Evolutionary conservation across 352 stramenopile species (phyloP).

Genomic region (Elongisporangium undulatum): DNA sequence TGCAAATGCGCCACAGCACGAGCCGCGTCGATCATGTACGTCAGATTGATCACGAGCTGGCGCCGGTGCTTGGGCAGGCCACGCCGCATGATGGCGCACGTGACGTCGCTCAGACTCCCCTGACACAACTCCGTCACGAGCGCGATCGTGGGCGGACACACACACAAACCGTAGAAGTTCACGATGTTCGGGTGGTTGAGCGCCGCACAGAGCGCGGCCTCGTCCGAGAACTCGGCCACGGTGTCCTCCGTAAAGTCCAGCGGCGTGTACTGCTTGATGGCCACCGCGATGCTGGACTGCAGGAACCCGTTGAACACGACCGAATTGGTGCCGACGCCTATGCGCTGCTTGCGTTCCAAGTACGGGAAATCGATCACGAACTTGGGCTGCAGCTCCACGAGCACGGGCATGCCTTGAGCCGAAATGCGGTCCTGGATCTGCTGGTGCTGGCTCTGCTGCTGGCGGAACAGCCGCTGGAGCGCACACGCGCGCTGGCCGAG

Average conservation of each 20-base stretch:
- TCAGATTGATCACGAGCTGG: conserved; percentile 43
- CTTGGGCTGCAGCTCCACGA: conserved; percentile 40
- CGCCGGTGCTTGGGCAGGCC: conserved; percentile 20
- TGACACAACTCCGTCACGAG: conserved; percentile 53
- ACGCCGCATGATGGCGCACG: conserved; percentile 8
- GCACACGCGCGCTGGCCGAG: conserved; percentile 29
- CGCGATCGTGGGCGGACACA: conserved; percentile 56
- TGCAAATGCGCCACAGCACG: conserved; percentile 50
- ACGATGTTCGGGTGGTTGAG: conserved; percentile 59
- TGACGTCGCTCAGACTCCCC: conserved; percentile 43
- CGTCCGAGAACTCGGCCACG: conserved; percentile 43
- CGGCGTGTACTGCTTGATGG: conserved; percentile 63
- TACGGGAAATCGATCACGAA: conserved; percentile 41
- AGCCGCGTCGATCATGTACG: conserved; percentile 58
- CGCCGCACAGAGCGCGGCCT: conserved; percentile 41
- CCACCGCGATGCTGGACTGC: conserved; percentile 35
- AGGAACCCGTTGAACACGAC: conserved; percentile 45
- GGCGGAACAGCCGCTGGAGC: conserved; percentile 22
- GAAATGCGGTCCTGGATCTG: conserved; percentile 31
- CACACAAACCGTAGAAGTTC: conserved; percentile 50
- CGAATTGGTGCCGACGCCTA: conserved; percentile 32
- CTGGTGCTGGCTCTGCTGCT: conserved; percentile 16
- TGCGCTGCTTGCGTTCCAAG: conserved; percentile 30
- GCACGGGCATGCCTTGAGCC: conserved; percentile 36
- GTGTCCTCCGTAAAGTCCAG: conserved; percentile 45